Evolutionary conservation across 345 rosid genomes (phyloP), one percentile per base, ranked within the genome.

Genomic region (Hevea brasiliensis): DNA sequence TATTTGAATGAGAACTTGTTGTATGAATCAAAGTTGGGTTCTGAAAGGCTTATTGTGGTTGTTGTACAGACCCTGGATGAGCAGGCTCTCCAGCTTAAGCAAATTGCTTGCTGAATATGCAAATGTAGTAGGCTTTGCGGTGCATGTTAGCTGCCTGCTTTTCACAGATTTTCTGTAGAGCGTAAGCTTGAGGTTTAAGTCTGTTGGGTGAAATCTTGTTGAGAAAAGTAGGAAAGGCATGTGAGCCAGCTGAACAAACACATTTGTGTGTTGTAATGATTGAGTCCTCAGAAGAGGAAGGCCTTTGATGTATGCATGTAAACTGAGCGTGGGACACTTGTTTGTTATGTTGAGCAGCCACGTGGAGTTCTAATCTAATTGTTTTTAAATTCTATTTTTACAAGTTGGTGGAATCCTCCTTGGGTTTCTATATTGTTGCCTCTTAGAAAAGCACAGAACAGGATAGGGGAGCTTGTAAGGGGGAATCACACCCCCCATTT

Each of bases 1-100:
- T 17, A 18, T 55, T 59, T 35, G 35, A 20, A 12, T 69, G 53
- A 71, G 42, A 32, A 67, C 1, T 20, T 63, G 58, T 35, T n/a
- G n/a, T n/a, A n/a, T n/a, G n/a, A n/a, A 1, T 6, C 17, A 40
- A 37, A 27, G 24, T 53, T 26, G 24, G 8, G 47, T 40, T 53
- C 62, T 47, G 45, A 14, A 23, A 73, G 24, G 50, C 8, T 9
- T 14, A 42, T 80, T 74, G 29, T n/a, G n/a, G n/a, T 73, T 65
- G 42, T 76, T 63, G 20, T 86, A 87, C 88, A 95, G 99, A 95
- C 98, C 17, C 78, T 95, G 80, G 89, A 87, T 77, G 91, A 81
- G 96, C 91, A 7, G 96, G 98, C 73, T 82, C 97, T 56, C 32
- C 84, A 55, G 85, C 87, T 37, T 90, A 84, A 87, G 80, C 79